Percentiles rank a stretch among this genome's conserved stretches.
Evolutionary conservation across 129 eudicot species (phyloP).

Genomic region (Heracleum sosnowskyi): DNA sequence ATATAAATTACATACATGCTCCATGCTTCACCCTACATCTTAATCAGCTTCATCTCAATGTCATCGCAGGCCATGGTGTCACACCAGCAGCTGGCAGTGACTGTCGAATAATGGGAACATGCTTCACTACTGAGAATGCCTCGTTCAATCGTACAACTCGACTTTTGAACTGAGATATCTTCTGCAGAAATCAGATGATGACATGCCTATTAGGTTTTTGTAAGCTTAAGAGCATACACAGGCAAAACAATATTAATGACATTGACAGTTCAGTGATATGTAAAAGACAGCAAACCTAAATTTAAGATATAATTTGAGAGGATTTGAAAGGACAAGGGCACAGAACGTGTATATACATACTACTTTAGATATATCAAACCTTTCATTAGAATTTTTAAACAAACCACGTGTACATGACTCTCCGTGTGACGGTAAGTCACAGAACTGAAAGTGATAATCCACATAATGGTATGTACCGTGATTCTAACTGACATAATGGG

Average conservation of each 20-base stretch:
- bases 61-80: constrained; percentile 77
- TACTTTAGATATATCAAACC: neutral
- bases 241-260: neutral
- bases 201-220: neutral
- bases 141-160: constrained; percentile 82
- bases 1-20: neutral
- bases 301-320: neutral
- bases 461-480: neutral
- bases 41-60: constrained; percentile 33
- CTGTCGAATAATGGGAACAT: constrained; percentile 72
- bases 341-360: neutral
- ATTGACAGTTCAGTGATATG: neutral
- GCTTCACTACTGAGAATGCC: constrained; percentile 82
- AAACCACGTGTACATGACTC: neutral
- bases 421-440: too few relatives aligned
- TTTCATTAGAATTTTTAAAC: neutral
- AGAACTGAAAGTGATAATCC: too few relatives aligned
- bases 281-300: neutral
- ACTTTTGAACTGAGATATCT: constrained; percentile 81
- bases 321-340: neutral
- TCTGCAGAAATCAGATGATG: constrained; percentile 40
- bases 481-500: neutral
- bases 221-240: neutral
- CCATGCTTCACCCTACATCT: neutral
- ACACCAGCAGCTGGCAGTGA: constrained; percentile 60